Base-by-base conservation (phyloP, 1,284 basidiomycete genomes). In the Ustilago nuda region DNA sequence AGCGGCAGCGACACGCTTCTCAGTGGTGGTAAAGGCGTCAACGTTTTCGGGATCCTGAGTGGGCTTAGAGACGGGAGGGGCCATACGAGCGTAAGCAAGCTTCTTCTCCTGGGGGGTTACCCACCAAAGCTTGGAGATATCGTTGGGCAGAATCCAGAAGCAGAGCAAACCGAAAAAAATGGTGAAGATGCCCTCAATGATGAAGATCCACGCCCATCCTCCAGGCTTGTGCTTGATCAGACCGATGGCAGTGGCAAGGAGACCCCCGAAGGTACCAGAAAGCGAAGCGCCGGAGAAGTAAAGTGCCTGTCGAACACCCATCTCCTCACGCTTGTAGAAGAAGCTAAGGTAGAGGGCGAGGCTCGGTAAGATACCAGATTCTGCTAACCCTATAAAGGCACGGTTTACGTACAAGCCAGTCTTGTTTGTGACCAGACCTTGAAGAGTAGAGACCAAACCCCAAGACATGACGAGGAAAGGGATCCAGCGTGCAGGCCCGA, bases 201-300 rank as follows among this genome's bases (percentile, higher is more conserved):
- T 79, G 61, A 84, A 84, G 33, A 84, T 76, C 78, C 72, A 82
- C 1, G 53, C 58, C 81, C 80, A 84, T 32, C 78, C 78, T 8
- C 76, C 78, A 0, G 57, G 55, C 15, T 62, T 56, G n/a, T 57
- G 64, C 5, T 78, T 74, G 73, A 83, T 78, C 15, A 79, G 68
- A 17, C 64, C 64, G 46, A 84, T 79, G 0, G 82, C 82, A 1
- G 78, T 76, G 13, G 79, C 76, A 27, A 84, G 74, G n/a, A 84
- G 71, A 27, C 81, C 83, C 3, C 77, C 78, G 46, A 84, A 82
- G 11, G 79, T 77, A 11, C 82, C 82, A 2, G 78, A 73, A 1
- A 84, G 68, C 2, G 79, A 63, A 3, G 82, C 80, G 30, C 82
- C 82, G 9, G 79, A 72, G 52, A 84, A 84, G 72, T 81, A 83